phyloP scores from a whole-genome alignment of 108 stramenopile species.

The Pseudonitzschia pungens region DNA sequence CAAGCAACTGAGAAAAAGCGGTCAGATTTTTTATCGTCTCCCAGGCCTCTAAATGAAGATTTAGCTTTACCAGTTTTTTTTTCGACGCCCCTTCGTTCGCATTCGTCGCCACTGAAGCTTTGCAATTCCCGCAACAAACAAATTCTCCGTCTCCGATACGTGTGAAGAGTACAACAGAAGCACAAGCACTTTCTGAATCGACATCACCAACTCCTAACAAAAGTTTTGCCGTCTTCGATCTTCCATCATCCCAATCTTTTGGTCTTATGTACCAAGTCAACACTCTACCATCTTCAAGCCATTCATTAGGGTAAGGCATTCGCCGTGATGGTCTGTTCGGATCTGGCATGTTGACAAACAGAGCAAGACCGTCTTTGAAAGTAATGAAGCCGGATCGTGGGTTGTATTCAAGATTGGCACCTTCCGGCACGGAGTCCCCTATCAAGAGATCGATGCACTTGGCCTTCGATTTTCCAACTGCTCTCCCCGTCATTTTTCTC shows the following conservation, averaged over 20 bases:
- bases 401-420: constrained; percentile 31
- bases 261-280: constrained; percentile 42
- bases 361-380: constrained; percentile 27
- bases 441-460: constrained; percentile 29
- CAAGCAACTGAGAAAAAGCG: constrained; percentile 14
- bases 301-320: constrained; percentile 42
- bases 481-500: constrained; percentile 16
- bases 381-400: constrained; percentile 36
- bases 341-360: constrained; percentile 41
- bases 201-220: constrained; percentile 8
- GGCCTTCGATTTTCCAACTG: constrained; percentile 29
- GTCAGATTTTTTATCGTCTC: constrained; percentile 20
- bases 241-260: constrained; percentile 35
- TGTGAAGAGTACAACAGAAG: constrained; percentile 29
- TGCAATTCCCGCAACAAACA: constrained; percentile 41
- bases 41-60: constrained; percentile 38
- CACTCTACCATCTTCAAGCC: constrained; percentile 33
- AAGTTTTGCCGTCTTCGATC: constrained; percentile 9
- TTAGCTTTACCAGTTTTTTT: constrained; percentile 17
- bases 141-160: constrained; percentile 28
- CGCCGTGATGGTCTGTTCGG: constrained; percentile 23
- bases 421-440: not conserved
- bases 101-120: not conserved
- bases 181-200: not conserved
- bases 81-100: not conserved